These are phyloP conservation scores for Corniculantispora saksenae DNA, from an alignment of 2,329 filamentous ascomycete species.

Conservation along the genomic window DNA sequence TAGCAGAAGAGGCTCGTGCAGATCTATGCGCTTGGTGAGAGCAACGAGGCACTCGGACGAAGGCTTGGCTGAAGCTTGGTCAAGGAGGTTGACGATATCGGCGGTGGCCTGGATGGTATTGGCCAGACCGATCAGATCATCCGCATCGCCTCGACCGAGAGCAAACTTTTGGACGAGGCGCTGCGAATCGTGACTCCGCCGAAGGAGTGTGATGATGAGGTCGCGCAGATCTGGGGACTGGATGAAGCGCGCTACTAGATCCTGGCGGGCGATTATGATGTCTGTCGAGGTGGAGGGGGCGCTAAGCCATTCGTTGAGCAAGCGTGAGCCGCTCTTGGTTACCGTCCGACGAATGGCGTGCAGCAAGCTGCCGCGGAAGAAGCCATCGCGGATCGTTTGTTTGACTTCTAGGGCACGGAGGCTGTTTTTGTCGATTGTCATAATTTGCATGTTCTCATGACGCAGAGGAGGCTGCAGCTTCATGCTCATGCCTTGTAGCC, in stretches of 20 bases:
- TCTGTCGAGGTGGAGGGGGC: slow-evolving; percentile 84
- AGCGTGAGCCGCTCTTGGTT: slow-evolving; percentile 84
- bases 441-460: slow-evolving; percentile 72
- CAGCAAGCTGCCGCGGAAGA: slow-evolving; percentile 79
- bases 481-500: slow-evolving; percentile 75
- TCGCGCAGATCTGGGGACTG: slow-evolving; percentile 68
- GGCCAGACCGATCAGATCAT: slow-evolving; percentile 83
- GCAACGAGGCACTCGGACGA: slow-evolving; percentile 40
- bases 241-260: slow-evolving; percentile 78
- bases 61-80: slow-evolving; percentile 23
- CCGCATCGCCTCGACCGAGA: slow-evolving; percentile 84
- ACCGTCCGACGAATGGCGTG: slow-evolving; percentile 88
- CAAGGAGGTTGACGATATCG: slow-evolving; percentile 58
- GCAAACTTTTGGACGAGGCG: slow-evolving; percentile 93
- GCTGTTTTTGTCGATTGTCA: slow-evolving; percentile 91
- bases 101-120: slow-evolving; percentile 76
- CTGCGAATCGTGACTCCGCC: slow-evolving; percentile 79
- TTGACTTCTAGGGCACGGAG: slow-evolving; percentile 87
- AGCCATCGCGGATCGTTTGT: slow-evolving; percentile 78
- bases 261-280: slow-evolving; percentile 75
- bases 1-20: slow-evolving; percentile 67
- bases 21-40: slow-evolving; percentile 60
- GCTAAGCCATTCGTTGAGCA: slow-evolving; percentile 84
- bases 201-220: slow-evolving; percentile 66
- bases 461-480: slow-evolving; percentile 82